A percentile compares a stretch with the other conserved stretches of the same genome.
phyloP scores from a whole-genome alignment of 768 basidiomycete genomes.

The Phylloporus sp. region DNA sequence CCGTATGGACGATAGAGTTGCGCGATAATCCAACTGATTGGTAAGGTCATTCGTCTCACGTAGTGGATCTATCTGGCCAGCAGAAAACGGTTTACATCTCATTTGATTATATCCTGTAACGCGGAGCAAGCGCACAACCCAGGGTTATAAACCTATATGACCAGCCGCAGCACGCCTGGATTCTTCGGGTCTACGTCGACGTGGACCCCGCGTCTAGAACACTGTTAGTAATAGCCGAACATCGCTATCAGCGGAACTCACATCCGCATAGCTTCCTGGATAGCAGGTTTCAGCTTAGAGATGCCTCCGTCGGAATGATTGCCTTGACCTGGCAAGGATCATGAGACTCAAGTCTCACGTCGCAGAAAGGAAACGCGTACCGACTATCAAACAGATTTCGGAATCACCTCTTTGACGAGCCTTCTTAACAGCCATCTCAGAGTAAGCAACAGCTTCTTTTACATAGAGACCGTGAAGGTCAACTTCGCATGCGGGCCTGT shows the following conservation, averaged over 20 bases:
- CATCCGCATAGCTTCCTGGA: constrained; percentile 78
- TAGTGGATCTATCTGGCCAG: no score
- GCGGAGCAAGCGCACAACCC: no score
- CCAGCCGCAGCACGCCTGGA: constrained; percentile 76
- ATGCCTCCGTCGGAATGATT: constrained; percentile 72
- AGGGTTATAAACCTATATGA: constrained; percentile 1
- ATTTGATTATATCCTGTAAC: no score
- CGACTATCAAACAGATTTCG: constrained; percentile 79
- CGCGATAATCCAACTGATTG: no score
- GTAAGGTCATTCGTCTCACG: no score
- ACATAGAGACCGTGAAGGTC: constrained; percentile 93
- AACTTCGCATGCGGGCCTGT: constrained; percentile 64
- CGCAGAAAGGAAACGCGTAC: constrained; percentile 37
- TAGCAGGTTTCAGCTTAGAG: constrained; percentile 86
- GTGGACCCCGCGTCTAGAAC: constrained; percentile 57
- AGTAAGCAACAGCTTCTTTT: constrained; percentile 78
- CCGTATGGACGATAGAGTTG: no score
- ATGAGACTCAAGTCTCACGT: background rate
- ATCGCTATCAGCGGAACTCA: constrained; percentile 29
- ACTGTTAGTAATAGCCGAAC: background rate
- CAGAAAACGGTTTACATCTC: no score
- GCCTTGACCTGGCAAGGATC: constrained; percentile 61
- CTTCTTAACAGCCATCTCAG: constrained; percentile 63
- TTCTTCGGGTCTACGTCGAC: constrained; percentile 79
- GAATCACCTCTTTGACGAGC: constrained; percentile 59